Base-by-base conservation (phyloP, 2,329 filamentous ascomycete genomes). In the Pyrenochaeta sp. region DNA sequence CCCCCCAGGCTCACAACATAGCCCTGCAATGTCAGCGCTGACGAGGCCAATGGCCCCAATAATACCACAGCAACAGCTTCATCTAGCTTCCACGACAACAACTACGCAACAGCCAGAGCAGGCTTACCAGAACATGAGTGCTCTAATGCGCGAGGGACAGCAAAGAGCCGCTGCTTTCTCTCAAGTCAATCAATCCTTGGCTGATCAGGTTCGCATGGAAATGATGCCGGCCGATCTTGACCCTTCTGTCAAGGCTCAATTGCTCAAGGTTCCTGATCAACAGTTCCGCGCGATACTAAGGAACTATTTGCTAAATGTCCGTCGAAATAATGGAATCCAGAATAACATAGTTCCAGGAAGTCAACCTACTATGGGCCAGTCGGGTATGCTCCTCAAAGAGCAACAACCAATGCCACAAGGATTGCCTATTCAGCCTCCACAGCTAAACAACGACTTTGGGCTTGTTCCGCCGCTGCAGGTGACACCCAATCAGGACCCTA, bases 1-100 rank as follows among this genome's bases (percentile, higher is more conserved):
- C 11, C 68, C 76, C 40, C 64, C 76, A 56, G 69, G 75, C 42
- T 62, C 75, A 45, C 67, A 77, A 59, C 71, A 78, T 59, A 80
- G 76, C 49, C 78, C 78, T 30, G 78, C 75, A 4, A 82, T 82
- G 80, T 74, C 78, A 1, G 79, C 80, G 74, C 72, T 83, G 17
- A 83, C 78, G 27, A 74, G 78, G 15, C 78, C 80, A 1, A 79
- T 83, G 72, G 71, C 67, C 31, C 77, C 64, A n/a, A 60, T 61
- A 7, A 74, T 73, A 9, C 70, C 73, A 7, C 72, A 74, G 46
- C 74, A 72, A 51, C 66, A 68, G 5, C 72, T 68, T n/a, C 71
- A 71, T 23, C 71, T 74, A 47, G 64, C 67, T 11, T 67, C 72
- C 46, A 63, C 71, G n/a, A 70, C 71, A 2, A 66, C 69, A 44